Evolutionary conservation across 2,329 filamentous ascomycete species (phyloP).

Genomic region (Colletotrichum acutatum): DNA sequence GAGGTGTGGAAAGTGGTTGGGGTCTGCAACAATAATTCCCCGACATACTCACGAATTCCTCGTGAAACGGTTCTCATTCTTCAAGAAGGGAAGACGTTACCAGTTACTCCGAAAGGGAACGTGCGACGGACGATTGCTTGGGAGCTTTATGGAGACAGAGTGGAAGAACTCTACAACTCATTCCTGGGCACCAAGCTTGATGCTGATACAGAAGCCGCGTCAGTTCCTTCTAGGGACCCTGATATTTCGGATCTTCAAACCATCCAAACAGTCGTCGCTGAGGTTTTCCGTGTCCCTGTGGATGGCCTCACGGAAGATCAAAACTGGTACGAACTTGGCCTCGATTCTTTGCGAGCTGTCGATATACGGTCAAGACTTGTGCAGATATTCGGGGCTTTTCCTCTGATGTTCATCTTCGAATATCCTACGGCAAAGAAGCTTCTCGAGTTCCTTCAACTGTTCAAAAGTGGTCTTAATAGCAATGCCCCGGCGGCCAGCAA

Average conservation of each 20-base stretch:
- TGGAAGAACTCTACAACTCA: conserved; percentile 5
- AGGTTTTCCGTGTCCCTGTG: background rate
- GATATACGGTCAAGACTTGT: conserved; percentile 9
- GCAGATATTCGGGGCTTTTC: conserved; percentile 10
- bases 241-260: background rate
- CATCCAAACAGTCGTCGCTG: background rate
- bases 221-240: no score
- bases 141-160: background rate
- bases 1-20: conserved; percentile 20
- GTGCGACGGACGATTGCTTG: conserved; percentile 17
- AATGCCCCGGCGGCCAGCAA: background rate
- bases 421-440: conserved; percentile 4
- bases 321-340: conserved; percentile 25
- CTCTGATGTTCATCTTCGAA: conserved; percentile 27
- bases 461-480: background rate
- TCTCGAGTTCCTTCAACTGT: background rate
- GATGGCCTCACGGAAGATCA: background rate
- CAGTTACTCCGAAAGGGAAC: conserved; percentile 25
- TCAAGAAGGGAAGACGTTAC: background rate
- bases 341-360: conserved; percentile 17
- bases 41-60: conserved; percentile 13
- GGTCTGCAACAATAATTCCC: background rate
- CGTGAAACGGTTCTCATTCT: conserved; percentile 2
- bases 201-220: no score
- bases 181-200: background rate